These are phyloP conservation scores for Termitomyces sp. DNA, from an alignment of 768 basidiomycete species.

Conservation along the genomic window DNA sequence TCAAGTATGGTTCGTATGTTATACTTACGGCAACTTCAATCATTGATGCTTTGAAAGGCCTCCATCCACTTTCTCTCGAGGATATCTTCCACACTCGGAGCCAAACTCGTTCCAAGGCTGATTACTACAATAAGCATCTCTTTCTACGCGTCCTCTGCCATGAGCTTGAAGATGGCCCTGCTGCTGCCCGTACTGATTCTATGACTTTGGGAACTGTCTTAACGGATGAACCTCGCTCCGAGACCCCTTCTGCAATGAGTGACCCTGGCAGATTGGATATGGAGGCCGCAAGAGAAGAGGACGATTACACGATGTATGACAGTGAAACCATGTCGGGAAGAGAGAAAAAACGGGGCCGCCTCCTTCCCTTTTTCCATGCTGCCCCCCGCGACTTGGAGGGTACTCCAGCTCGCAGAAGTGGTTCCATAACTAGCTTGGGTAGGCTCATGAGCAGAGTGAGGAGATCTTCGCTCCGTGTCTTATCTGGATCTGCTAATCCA, in stretches of 20 bases:
- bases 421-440: constrained; percentile 10
- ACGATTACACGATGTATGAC: constrained; percentile 6
- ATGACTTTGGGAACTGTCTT: constrained; percentile 20
- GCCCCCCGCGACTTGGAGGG: constrained; percentile 13
- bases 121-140: constrained; percentile 66
- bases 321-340: neutral
- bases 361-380: constrained; percentile 4
- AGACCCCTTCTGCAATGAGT: constrained; percentile 26
- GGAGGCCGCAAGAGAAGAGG: constrained; percentile 4
- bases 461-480: neutral
- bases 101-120: constrained; percentile 57
- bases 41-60: constrained; percentile 28
- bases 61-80: constrained; percentile 70
- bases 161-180: constrained; percentile 33
- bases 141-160: constrained; percentile 69
- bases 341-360: constrained; percentile 8
- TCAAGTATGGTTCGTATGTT: constrained; percentile 51
- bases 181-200: neutral
- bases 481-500: neutral
- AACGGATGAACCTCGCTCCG: constrained; percentile 26
- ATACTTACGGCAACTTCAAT: neutral
- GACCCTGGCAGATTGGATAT: neutral
- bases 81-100: constrained; percentile 56
- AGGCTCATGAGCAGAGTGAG: constrained; percentile 8
- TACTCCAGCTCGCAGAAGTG: constrained; percentile 1